phyloP scores from a whole-genome alignment of 2,329 filamentous ascomycete species.

The Claviceps fusiformis region DNA sequence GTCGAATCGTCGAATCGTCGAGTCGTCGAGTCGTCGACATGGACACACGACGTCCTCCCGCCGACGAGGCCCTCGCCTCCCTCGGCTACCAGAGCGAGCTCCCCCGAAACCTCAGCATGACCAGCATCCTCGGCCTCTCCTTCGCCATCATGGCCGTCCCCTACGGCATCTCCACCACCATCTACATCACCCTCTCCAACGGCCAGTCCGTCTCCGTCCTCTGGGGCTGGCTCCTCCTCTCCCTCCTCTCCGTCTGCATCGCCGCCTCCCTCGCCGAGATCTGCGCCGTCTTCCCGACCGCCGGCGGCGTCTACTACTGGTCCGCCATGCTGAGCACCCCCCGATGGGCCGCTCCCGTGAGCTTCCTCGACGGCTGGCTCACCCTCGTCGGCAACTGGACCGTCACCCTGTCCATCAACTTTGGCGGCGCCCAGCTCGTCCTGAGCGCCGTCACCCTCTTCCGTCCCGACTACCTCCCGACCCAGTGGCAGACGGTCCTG shows the following conservation, averaged over 20 bases:
- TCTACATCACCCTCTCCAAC: conserved; percentile 45
- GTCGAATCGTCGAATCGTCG: too few species aligned
- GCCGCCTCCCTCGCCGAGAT: conserved; percentile 62
- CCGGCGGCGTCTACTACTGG: conserved; percentile 60
- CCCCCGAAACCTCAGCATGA: conserved; percentile 34
- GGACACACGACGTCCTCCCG: conserved; percentile 9
- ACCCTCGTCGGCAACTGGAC: conserved; percentile 60
- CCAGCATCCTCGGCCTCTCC: conserved; percentile 34
- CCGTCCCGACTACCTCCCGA: conserved; percentile 42
- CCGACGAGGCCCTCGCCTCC: conserved; percentile 30
- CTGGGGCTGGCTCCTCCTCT: conserved; percentile 53
- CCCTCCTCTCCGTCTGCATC: conserved; percentile 58
- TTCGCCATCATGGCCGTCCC: conserved; percentile 39
- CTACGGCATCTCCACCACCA: conserved; percentile 34
- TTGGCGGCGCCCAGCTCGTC: conserved; percentile 56
- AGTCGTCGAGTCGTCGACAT: too few species aligned
- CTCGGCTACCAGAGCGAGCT: conserved; percentile 38
- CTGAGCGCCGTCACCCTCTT: conserved; percentile 54
- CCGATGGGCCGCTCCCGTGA: conserved; percentile 47
- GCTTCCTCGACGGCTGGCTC: conserved; percentile 63
- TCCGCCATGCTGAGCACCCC: conserved; percentile 51
- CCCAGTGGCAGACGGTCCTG: conserved; percentile 60
- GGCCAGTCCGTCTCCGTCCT: conserved; percentile 62
- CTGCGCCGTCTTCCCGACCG: conserved; percentile 49
- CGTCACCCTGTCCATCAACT: conserved; percentile 56